Base-by-base conservation (phyloP, 345 rosid species). In the Sisymbrium irio region DNA sequence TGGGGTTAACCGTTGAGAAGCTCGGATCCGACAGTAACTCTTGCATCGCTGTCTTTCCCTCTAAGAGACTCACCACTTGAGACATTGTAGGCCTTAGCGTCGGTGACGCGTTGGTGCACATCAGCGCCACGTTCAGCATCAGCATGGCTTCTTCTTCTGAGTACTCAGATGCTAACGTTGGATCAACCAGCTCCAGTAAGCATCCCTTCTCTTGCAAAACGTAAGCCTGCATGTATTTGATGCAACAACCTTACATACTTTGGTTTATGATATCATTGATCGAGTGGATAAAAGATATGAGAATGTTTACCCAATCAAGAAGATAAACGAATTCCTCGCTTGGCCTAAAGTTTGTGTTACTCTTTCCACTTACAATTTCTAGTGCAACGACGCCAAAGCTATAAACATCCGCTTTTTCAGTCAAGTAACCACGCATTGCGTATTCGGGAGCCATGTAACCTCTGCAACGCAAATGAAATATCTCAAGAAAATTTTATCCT, bases 41-140 rank as follows among this genome's bases (percentile, higher is more conserved):
- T 79, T 86, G 87, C 74, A 93, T 75, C 0, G 83, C 84, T 5
- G 96, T 90, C 82, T 74, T 79, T 60, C 96, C 96, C 56, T 88
- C 90, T 10, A 93, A 83, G 82, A 93, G 86, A 79, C 95, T 90
- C 62, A 88, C 96, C 17, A 88, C 92, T 78, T 86, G 98, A 14
- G 98, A 87, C 96, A 90, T 93, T 19, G 85, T 82, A 18, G 98
- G 98, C 77, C 98, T 83, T n/a, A 90, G 78, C 0, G 93, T 87
- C 9, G 97, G 97, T 9, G 98, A 85, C 10, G 91, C 91, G 47
- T 87, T 87, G 22, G 96, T 87, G 78, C 97, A 90, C 75, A 87
- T 65, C 20, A 93, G 80, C n/a, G 93, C 89, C 69, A 87, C 93
- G 54, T 89, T 86, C 35, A 93, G 62, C 92, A 93, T 86, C 45